A percentile compares a stretch with the other conserved stretches of the same genome.
These are phyloP conservation scores for Suhomyces pyralidae DNA, from an alignment of 805 yeast species.

Conservation along the genomic window DNA sequence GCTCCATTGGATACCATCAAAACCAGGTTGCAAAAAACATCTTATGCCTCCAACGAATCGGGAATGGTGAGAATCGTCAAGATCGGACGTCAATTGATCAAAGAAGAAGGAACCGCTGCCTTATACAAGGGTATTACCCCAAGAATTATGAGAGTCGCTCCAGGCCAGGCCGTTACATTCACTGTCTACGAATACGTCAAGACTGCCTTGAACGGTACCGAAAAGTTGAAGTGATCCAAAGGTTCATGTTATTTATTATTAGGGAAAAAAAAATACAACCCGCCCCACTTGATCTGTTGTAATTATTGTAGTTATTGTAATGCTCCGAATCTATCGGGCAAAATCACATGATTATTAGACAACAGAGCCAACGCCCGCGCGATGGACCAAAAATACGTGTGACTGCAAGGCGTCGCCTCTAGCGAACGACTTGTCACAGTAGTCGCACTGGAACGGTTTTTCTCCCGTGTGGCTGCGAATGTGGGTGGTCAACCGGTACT, in stretches of 20 bases:
- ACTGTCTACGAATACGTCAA: conserved; percentile 92
- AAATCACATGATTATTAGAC: not conserved
- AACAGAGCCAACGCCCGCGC: not conserved
- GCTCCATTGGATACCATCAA: conserved; percentile 97
- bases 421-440: conserved; percentile 21
- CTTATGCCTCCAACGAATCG: conserved; percentile 61
- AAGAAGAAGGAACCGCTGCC: conserved; percentile 73
- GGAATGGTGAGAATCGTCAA: conserved; percentile 76
- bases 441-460: conserved; percentile 18
- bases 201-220: conserved; percentile 47
- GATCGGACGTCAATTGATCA: conserved; percentile 75
- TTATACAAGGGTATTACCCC: conserved; percentile 97
- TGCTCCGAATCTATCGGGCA: not conserved
- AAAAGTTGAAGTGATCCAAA: conserved; percentile 13
- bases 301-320: not conserved
- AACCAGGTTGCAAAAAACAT: conserved; percentile 92
- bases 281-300: not conserved
- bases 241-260: not conserved
- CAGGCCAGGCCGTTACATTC: conserved; percentile 98
- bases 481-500: conserved; percentile 23
- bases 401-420: conserved; percentile 25
- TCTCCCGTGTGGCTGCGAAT: conserved; percentile 23
- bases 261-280: not conserved
- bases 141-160: conserved; percentile 98
- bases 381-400: conserved; percentile 14